Evolutionary conservation across 78 protist genomes (phyloP).

Genomic region (Dictyostelium capitatum): DNA sequence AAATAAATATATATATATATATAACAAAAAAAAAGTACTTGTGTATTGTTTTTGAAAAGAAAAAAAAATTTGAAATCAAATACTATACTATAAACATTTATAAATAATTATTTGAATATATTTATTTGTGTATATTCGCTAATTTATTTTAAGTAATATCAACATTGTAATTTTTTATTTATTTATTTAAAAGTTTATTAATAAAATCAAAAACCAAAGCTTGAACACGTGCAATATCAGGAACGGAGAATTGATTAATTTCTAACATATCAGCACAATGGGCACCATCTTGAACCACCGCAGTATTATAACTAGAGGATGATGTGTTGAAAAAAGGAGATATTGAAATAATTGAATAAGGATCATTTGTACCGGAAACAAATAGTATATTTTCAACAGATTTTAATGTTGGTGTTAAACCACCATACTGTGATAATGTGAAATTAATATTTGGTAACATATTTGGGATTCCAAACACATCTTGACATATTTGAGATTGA

Average conservation of each 20-base stretch:
- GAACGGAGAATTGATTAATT: background rate
- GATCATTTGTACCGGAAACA: background rate
- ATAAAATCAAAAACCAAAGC: background rate
- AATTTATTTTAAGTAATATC: no score
- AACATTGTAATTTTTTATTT: no score
- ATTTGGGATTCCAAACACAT: background rate
- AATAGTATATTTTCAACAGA: background rate
- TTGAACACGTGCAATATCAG: background rate
- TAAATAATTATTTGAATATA: no score
- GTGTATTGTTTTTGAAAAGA: no score
- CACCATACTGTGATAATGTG: background rate
- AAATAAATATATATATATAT: no score
- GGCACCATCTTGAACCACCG: background rate
- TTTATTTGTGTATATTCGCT: no score
- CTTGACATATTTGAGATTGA: background rate
- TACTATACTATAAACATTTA: no score
- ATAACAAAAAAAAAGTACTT: no score
- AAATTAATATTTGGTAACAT: background rate
- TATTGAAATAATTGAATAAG: background rate
- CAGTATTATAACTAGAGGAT: background rate
- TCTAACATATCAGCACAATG: conserved; percentile 8
- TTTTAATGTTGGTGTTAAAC: background rate
- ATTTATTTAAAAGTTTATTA: no score
- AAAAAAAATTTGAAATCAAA: no score
- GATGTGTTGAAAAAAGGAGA: background rate